phyloP scores from a whole-genome alignment of 2,329 filamentous ascomycete species.

The Waltergamsia citrina region DNA sequence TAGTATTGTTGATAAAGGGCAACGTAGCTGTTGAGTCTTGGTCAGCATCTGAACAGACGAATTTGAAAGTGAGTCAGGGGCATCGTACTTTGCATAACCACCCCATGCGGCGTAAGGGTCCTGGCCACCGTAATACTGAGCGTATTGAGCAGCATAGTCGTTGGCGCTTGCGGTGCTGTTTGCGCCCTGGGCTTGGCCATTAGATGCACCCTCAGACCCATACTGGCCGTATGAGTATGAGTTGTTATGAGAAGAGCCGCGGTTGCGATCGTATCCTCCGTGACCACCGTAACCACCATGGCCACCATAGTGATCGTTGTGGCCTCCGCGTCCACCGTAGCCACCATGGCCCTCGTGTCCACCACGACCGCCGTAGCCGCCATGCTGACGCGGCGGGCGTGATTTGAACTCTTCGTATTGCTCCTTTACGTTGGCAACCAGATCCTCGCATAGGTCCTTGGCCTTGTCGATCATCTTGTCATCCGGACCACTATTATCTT shows the following conservation, averaged over 20 bases:
- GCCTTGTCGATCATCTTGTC: slow-evolving; percentile 76
- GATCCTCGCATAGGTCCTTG: slow-evolving; percentile 80
- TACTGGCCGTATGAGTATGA: slow-evolving; percentile 18
- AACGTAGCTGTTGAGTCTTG: slow-evolving; percentile 36
- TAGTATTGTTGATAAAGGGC: slow-evolving; percentile 70
- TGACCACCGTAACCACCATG: slow-evolving; percentile 20
- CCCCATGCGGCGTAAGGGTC: slow-evolving; percentile 90
- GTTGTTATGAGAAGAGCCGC: slow-evolving; percentile 15
- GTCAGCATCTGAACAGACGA: slow-evolving; percentile 5
- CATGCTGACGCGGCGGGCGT: slow-evolving; percentile 55
- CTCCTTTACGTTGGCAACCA: slow-evolving; percentile 76
- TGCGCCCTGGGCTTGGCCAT: slow-evolving; percentile 24
- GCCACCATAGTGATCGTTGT: slow-evolving; percentile 23
- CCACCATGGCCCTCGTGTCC: slow-evolving; percentile 30
- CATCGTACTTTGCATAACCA: slow-evolving; percentile 65
- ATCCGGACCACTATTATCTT: slow-evolving; percentile 63
- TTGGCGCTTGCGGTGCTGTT: slow-evolving; percentile 15
- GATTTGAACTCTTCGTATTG: slow-evolving; percentile 90
- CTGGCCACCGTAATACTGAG: slow-evolving; percentile 65
- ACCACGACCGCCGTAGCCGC: slow-evolving; percentile 31
- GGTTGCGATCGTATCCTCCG: slow-evolving; percentile 15
- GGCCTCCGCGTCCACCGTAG: slow-evolving; percentile 28
- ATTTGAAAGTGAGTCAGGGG: neutral
- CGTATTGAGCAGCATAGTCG: slow-evolving; percentile 75
- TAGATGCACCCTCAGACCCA: slow-evolving; percentile 18